A percentile compares a stretch with the other conserved stretches of the same genome.
Evolutionary conservation across 768 basidiomycete species (phyloP).

Genomic region (Termitomyces eurrhizus): DNA sequence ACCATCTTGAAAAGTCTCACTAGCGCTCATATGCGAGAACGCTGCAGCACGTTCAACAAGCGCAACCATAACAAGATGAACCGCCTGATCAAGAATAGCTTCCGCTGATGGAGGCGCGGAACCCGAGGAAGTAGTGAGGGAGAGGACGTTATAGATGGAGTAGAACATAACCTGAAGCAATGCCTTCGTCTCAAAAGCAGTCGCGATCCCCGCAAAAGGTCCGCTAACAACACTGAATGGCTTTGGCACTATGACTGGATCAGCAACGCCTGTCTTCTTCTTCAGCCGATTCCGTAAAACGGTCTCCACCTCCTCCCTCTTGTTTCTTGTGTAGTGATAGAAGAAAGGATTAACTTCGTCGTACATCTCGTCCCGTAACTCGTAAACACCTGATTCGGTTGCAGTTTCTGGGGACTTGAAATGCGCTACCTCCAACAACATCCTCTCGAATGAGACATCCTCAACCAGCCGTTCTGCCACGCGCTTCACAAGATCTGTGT

Average conservation of each 20-base stretch:
- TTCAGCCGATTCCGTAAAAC: constrained; percentile 63
- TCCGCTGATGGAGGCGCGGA: constrained; percentile 75
- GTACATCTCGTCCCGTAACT: constrained; percentile 77
- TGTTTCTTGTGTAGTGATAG: constrained; percentile 92
- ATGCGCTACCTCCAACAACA: constrained; percentile 73
- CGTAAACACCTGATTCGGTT: constrained; percentile 81
- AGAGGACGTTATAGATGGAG: constrained; percentile 70
- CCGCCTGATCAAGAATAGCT: constrained; percentile 82
- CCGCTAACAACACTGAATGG: constrained; percentile 59
- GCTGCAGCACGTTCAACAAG: constrained; percentile 62
- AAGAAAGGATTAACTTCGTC: constrained; percentile 95
- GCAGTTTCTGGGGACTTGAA: constrained; percentile 80
- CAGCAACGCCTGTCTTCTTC: constrained; percentile 56
- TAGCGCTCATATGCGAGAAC: constrained; percentile 58
- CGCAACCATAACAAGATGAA: constrained; percentile 85
- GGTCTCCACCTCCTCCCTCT: constrained; percentile 86
- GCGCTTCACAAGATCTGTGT: constrained; percentile 87
- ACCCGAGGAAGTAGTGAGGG: constrained; percentile 55
- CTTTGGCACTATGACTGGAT: constrained; percentile 75
- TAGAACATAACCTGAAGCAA: constrained; percentile 84
- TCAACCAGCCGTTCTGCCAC: constrained; percentile 89
- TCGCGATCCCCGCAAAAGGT: constrained; percentile 64
- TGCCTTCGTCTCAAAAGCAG: constrained; percentile 64
- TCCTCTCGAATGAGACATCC: constrained; percentile 74
- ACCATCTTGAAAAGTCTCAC: constrained; percentile 52